Percentiles rank a stretch among this genome's conserved stretches.
Conservation (phyloP, 2,329 filamentous ascomycete genomes). For the Neofusicoccum ribis region DNA sequence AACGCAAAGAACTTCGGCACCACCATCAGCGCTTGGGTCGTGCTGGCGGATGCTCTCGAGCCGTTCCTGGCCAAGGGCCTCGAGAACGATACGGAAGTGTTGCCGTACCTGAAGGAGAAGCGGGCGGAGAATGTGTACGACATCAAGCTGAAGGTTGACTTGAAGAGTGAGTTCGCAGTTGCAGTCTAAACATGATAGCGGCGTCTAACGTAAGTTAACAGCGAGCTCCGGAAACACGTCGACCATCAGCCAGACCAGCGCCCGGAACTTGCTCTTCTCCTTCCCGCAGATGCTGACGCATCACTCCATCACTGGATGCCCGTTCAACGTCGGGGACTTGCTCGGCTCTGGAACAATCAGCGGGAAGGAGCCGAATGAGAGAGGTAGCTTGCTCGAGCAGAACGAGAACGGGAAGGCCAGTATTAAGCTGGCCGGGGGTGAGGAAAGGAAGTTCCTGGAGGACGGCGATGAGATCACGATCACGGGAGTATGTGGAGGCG, state of each 20-base stretch:
- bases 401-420: slow-evolving; percentile 67
- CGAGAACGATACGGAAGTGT: slow-evolving; percentile 54
- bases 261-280: slow-evolving; percentile 73
- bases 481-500: slow-evolving; percentile 62
- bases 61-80: slow-evolving; percentile 61
- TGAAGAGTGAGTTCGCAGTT: slow-evolving; percentile 45
- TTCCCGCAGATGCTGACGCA: slow-evolving; percentile 83
- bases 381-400: slow-evolving; percentile 72
- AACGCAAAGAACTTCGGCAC: slow-evolving; percentile 83
- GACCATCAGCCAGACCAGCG: slow-evolving; percentile 60
- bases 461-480: slow-evolving; percentile 72
- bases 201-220: slow-evolving; percentile 26
- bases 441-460: slow-evolving; percentile 69
- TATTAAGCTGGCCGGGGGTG: slow-evolving; percentile 63
- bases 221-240: slow-evolving; percentile 53
- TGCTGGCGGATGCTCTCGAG: slow-evolving; percentile 73
- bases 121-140: slow-evolving; percentile 63
- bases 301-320: slow-evolving; percentile 74
- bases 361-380: slow-evolving; percentile 57
- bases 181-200: neutral
- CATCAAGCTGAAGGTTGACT: slow-evolving; percentile 67
- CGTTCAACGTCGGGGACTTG: slow-evolving; percentile 71
- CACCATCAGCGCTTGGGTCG: slow-evolving; percentile 76
- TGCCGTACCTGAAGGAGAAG: slow-evolving; percentile 66
- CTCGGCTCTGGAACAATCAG: slow-evolving; percentile 79